Base-by-base conservation (phyloP, 2,329 filamentous ascomycete genomes). In the Alternaria sp. region DNA sequence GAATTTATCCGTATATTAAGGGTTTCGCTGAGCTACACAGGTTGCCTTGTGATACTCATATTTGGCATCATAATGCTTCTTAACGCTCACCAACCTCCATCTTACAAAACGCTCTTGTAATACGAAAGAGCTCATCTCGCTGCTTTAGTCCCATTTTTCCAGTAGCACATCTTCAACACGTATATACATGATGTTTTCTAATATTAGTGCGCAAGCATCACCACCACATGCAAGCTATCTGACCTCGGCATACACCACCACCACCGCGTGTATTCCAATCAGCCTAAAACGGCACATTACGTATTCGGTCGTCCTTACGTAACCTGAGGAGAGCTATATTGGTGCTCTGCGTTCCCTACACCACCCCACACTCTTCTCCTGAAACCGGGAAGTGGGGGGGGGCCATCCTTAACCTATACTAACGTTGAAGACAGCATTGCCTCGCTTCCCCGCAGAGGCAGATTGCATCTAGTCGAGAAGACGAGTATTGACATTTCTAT, bases 381-480 rank as follows among this genome's bases (percentile, higher is more conserved):
- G n/a, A 21, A 13, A 2, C 17, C 44, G 44, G 44, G 44, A 46
- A 46, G 44, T 46, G n/a, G n/a, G n/a, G 44, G 44, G 24, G 44
- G 44, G 28, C 11, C 29, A 46, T 46, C 21, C 29, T 21, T 23
- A 23, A 23, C 17, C n/a, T 46, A 28, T 13, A 34, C 29, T 17
- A 29, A 33, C 17, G 9, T 34, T 5, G 10, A 46, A 31, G 44
- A 11, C 44, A 46, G 6, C 17, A 46, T 9, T 41, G 44, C 17
- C 31, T 46, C 24, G 40, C 23, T 42, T n/a, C 2, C 10, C 44
- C 6, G 44, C 17, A 33, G 17, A 46, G n/a, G n/a, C 21, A 14
- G 42, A 46, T 17, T 5, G n/a, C 17, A 11, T 33, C 42, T 46
- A 23, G 28, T 23, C 23, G 42, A 39, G 3, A 7, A 46, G 28